phyloP scores from a whole-genome alignment of 108 stramenopile species.

The Cyclotella choctawhatcheeana region DNA sequence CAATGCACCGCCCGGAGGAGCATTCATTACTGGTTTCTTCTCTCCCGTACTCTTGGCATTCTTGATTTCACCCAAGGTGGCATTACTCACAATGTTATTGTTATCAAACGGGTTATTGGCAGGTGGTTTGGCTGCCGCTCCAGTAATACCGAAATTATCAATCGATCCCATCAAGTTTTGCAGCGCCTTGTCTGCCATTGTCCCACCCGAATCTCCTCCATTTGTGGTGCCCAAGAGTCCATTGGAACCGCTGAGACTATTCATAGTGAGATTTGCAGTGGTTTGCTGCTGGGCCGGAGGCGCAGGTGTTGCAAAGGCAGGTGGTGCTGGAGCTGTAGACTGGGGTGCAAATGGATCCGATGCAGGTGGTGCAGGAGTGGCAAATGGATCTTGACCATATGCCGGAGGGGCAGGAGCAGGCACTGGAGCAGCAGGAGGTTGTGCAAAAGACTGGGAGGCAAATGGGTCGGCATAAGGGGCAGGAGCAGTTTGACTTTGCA shows the following conservation, averaged over 20 bases:
- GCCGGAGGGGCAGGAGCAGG: constrained; percentile 16
- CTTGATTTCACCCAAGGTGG: constrained; percentile 53
- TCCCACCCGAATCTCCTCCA: constrained; percentile 28
- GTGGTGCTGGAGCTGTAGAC: constrained; percentile 8
- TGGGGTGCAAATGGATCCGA: constrained; percentile 22
- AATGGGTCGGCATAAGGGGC: constrained; percentile 28
- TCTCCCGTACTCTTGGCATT: constrained; percentile 12
- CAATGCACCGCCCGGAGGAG: constrained; percentile 60
- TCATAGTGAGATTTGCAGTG: constrained; percentile 28
- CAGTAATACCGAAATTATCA: constrained; percentile 36
- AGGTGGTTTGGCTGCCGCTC: constrained; percentile 32
- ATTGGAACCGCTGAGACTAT: constrained; percentile 51
- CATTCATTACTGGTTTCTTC: constrained; percentile 60
- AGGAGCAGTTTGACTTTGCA: constrained; percentile 21
- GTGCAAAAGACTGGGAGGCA: constrained; percentile 36
- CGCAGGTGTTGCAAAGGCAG: constrained; percentile 23
- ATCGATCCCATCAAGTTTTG: constrained; percentile 50
- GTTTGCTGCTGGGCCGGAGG: not conserved
- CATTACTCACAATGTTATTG: constrained; percentile 65
- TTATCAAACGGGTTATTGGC: constrained; percentile 51
- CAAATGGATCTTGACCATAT: constrained; percentile 24
- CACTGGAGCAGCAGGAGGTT: constrained; percentile 22
- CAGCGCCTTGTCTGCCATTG: constrained; percentile 40
- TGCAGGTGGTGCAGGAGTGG: constrained; percentile 12
- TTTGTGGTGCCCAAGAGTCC: constrained; percentile 33